Conservation (phyloP, 2,329 filamentous ascomycete species). For the Botrytis medusae region DNA sequence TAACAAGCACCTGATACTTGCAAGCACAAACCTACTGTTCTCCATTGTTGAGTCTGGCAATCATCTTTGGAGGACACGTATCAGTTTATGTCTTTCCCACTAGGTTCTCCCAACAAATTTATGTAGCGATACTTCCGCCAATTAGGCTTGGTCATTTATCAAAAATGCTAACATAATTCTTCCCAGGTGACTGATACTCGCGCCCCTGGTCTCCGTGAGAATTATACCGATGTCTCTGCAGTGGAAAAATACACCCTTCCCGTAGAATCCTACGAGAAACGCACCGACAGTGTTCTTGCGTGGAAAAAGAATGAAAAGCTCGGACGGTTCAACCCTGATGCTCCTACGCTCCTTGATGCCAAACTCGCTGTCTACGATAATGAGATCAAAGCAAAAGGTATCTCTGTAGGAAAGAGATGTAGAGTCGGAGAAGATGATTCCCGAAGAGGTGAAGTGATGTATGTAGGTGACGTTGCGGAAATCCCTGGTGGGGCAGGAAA, state of each 20-base stretch:
- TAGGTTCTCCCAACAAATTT: background rate
- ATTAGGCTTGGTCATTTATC: background rate
- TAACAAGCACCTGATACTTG: background rate
- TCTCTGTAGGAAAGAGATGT: conserved; percentile 62
- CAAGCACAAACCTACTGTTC: conserved; percentile 22
- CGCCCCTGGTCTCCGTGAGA: conserved; percentile 70
- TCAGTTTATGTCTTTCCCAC: conserved; percentile 1
- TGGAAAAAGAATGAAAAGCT: conserved; percentile 96
- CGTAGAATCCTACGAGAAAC: conserved; percentile 79
- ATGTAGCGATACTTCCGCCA: background rate
- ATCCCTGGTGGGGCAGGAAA: conserved; percentile 63
- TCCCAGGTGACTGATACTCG: conserved; percentile 75
- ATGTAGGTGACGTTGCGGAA: conserved; percentile 72
- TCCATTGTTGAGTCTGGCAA: conserved; percentile 2
- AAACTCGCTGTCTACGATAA: conserved; percentile 66
- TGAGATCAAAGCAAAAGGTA: conserved; percentile 70
- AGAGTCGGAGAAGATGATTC: conserved; percentile 66
- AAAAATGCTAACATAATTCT: conserved; percentile 24
- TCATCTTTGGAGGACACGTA: conserved; percentile 17
- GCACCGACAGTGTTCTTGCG: conserved; percentile 83
- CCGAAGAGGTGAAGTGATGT: conserved; percentile 66
- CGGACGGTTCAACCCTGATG: conserved; percentile 91
- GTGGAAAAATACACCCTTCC: conserved; percentile 92
- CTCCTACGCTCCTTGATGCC: conserved; percentile 70
- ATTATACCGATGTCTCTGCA: conserved; percentile 76